phyloP scores from a whole-genome alignment of 352 stramenopile genomes.

The Pythium folliculosum region DNA sequence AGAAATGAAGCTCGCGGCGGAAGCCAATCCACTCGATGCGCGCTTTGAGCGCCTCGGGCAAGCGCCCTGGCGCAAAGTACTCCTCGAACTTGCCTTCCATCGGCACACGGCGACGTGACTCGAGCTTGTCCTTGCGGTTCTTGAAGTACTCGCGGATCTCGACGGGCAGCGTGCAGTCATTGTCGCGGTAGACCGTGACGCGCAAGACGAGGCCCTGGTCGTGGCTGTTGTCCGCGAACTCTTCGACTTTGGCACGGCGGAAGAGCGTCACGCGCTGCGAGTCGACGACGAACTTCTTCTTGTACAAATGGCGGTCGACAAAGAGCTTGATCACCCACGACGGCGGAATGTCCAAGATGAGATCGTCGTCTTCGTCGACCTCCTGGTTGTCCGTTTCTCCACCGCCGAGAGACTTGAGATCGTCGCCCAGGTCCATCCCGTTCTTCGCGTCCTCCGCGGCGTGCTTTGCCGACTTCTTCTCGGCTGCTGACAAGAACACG shows the following conservation, averaged over 20 bases:
- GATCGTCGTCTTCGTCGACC: constrained; percentile 54
- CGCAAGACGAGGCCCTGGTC: constrained; percentile 86
- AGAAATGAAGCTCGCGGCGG: constrained; percentile 90
- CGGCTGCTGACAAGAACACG: constrained; percentile 83
- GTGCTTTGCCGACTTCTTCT: constrained; percentile 60
- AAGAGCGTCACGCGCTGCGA: constrained; percentile 90
- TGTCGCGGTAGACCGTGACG: constrained; percentile 86
- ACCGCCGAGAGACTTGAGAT: constrained; percentile 53
- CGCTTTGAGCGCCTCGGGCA: constrained; percentile 73
- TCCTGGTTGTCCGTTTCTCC: constrained; percentile 61
- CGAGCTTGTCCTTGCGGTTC: constrained; percentile 90
- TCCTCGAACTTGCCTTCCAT: constrained; percentile 89
- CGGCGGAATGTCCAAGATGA: constrained; percentile 81
- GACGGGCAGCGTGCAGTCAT: constrained; percentile 70
- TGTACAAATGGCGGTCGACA: constrained; percentile 74
- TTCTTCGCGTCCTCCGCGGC: constrained; percentile 50
- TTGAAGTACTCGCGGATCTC: constrained; percentile 92
- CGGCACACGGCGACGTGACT: constrained; percentile 70
- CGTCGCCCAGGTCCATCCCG: constrained; percentile 51
- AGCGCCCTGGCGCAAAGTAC: constrained; percentile 67
- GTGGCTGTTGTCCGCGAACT: constrained; percentile 91
- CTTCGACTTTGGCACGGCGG: constrained; percentile 88
- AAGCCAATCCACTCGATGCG: constrained; percentile 88
- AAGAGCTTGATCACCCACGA: constrained; percentile 83
- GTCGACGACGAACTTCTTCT: constrained; percentile 84